Evolutionary conservation across 495 filamentous ascomycete genomes (phyloP), one percentile per base, ranked within the genome.

Genomic region (Penicillium dipodomyicola): DNA sequence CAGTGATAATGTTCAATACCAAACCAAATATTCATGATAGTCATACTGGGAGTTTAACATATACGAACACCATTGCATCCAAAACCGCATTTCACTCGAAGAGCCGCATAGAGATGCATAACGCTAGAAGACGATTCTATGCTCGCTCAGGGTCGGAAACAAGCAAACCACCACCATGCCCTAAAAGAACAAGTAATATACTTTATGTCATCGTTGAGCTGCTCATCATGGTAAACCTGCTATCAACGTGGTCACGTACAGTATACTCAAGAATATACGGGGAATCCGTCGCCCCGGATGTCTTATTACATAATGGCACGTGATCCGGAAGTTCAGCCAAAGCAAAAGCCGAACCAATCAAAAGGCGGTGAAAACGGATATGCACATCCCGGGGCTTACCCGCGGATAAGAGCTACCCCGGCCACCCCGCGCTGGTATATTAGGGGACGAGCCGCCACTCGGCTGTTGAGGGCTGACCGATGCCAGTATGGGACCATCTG

Each of bases 111-210:
- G 49, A 59, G n/a, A 61, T 59, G 58, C 56, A 59, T 60, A 56
- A 64, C 60, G 57, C 60, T 60, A 62, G 53, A 53, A 56, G 23
- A 60, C 44, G 35, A 56, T 45, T 51, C 55, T 63, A 64, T 56
- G 61, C 55, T 64, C 61, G 60, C 56, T 62, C 40, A 59, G 27
- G 25, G 52, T 51, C 17, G 17, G 41, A 47, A 49, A 40, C 49
- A 40, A 43, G 44, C 23, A 39, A 45, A 50, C 56, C 43, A 56
- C 27, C 17, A 45, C 22, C 47, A 45, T 43, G 37, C 27, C 37
- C 23, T 5, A 39, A 23, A 23, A 4, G 22, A 4, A 23, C 22
- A 23, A 23, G 3, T 4, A 4, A 50, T 27, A 8, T 27, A 27
- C 5, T 27, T 27, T 23, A 8, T 27, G 25, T 8, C 25, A 27